These are phyloP conservation scores for Penicillium verrucosum DNA, from an alignment of 2,329 filamentous ascomycete species.

Conservation along the genomic window DNA sequence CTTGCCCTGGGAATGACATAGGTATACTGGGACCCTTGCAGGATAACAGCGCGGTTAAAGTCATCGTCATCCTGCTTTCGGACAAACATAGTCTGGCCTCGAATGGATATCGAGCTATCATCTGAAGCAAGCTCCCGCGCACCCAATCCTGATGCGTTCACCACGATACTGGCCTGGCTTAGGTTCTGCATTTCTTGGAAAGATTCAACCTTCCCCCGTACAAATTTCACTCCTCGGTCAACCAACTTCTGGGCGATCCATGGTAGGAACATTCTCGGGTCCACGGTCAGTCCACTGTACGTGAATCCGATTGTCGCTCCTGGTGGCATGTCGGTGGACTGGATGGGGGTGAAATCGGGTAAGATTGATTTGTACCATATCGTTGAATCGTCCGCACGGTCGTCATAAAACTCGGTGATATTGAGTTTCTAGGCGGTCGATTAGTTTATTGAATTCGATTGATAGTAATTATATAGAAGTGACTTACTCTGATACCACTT, in stretches of 20 bases:
- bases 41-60: background rate
- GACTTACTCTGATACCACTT: background rate
- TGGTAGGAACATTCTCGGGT: background rate
- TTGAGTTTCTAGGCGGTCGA: background rate
- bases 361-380: background rate
- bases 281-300: background rate
- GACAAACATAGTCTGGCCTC: background rate
- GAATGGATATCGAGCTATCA: background rate
- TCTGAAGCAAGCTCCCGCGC: background rate
- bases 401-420: background rate
- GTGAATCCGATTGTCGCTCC: background rate
- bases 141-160: background rate
- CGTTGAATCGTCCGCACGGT: background rate
- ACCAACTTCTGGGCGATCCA: background rate
- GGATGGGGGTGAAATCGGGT: background rate
- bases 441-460: background rate
- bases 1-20: background rate
- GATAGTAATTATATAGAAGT: background rate
- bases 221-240: background rate
- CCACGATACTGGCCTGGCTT: background rate
- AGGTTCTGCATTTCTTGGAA: background rate
- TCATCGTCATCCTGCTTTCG: background rate
- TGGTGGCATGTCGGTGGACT: background rate
- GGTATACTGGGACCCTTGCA: background rate
- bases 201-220: background rate